A percentile compares a stretch with the other conserved stretches of the same genome.
phyloP scores from a whole-genome alignment of 805 yeast genomes.

The Clavispora phyllophila region DNA sequence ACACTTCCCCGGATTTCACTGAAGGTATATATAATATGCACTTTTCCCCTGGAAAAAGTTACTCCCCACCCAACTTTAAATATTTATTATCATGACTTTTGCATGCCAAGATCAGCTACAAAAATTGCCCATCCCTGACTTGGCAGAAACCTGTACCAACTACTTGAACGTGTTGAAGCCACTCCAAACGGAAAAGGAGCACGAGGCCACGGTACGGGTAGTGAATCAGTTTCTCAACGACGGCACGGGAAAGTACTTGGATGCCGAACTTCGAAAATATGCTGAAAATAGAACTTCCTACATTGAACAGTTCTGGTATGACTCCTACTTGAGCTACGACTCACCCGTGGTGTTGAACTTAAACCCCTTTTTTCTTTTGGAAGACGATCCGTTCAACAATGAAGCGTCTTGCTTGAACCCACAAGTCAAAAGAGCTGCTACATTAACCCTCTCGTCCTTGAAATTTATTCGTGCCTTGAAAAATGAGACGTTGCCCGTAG shows the following conservation, averaged over 20 bases:
- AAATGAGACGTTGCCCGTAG: constrained; percentile 68
- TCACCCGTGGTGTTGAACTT: constrained; percentile 87
- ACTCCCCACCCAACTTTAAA: neutral
- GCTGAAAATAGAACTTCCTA: constrained; percentile 65
- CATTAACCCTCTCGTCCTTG: constrained; percentile 69
- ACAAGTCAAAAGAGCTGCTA: constrained; percentile 78
- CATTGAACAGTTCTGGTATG: constrained; percentile 94
- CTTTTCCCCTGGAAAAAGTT: neutral
- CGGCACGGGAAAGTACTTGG: constrained; percentile 51
- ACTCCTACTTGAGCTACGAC: constrained; percentile 81
- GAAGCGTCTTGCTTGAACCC: constrained; percentile 40
- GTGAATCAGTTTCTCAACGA: constrained; percentile 52
- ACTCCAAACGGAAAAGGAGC: constrained; percentile 73
- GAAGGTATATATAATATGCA: constrained; percentile 4
- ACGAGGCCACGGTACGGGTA: constrained; percentile 53
- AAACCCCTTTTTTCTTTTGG: constrained; percentile 84
- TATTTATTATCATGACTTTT: constrained; percentile 34
- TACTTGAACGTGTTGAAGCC: constrained; percentile 71
- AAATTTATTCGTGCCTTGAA: constrained; percentile 78
- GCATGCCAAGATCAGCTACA: constrained; percentile 53
- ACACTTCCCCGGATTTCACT: constrained; percentile 16
- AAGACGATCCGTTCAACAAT: constrained; percentile 82
- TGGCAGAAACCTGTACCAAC: constrained; percentile 58
- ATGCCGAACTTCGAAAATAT: constrained; percentile 58
- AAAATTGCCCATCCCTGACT: constrained; percentile 77